These are phyloP conservation scores for Baorangia bicolor DNA, from an alignment of 768 basidiomycete species.

Conservation along the genomic window DNA sequence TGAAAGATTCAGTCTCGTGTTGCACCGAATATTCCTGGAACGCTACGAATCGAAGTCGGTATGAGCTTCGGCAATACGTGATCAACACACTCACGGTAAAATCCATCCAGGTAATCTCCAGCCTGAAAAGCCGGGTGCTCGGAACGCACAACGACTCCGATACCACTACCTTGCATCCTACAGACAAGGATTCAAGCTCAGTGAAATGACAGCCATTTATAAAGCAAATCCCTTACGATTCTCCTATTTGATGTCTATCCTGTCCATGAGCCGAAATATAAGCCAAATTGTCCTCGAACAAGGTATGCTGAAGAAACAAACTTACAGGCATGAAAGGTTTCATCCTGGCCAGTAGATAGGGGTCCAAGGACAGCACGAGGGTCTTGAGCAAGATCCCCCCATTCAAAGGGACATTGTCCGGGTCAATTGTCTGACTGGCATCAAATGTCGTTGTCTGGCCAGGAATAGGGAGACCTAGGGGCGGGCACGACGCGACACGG, in stretches of 20 bases:
- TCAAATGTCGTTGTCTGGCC: conserved; percentile 49
- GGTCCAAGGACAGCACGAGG: conserved; percentile 47
- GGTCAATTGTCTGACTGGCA: conserved; percentile 45
- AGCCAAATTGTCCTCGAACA: not conserved
- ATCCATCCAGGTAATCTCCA: conserved; percentile 16
- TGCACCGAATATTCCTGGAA: conserved; percentile 19
- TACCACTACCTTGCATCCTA: conserved; percentile 34
- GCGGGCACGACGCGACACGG: not conserved
- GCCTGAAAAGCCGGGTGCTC: conserved; percentile 10
- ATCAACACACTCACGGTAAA: conserved; percentile 28
- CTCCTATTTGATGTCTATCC: not conserved
- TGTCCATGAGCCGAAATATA: conserved; percentile 9
- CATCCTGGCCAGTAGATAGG: conserved; percentile 44
- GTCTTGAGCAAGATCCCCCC: conserved; percentile 52
- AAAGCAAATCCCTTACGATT: not conserved
- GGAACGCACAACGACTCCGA: conserved; percentile 31
- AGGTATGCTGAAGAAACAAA: conserved; percentile 26
- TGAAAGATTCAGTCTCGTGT: not conserved
- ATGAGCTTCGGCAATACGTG: not conserved
- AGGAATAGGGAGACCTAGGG: conserved; percentile 15
- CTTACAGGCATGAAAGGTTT: conserved; percentile 32
- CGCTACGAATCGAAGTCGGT: conserved; percentile 29
- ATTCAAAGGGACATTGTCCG: conserved; percentile 43
- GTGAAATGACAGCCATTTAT: not conserved
- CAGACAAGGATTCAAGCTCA: not conserved